Base-by-base conservation (phyloP, 768 basidiomycete genomes). In the Lentinula detonsa region DNA sequence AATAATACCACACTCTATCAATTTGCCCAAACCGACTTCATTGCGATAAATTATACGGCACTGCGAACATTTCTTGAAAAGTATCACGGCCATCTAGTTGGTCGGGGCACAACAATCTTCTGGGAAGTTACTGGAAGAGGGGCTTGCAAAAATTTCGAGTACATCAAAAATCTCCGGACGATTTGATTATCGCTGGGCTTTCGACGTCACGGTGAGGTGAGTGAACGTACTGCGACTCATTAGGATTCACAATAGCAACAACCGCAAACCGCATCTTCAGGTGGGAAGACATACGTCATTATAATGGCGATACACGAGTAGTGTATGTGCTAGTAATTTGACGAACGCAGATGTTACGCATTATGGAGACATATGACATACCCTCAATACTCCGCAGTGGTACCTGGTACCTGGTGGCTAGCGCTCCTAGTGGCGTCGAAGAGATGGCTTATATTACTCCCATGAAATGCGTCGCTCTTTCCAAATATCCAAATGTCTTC, bases 11-110 rank as follows among this genome's bases (percentile, higher is more conserved):
- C 81, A 7, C 72, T 94, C 13, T 95, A 93, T 73, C 83, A 80
- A 59, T 73, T 82, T 16, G 92, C 93, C 8, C 76, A 89, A 59
- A 90, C 91, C 53, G 81, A 90, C 50, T 96, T 98, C 66, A 84
- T 98, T 53, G 94, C 95, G 10, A 88, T 90, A 45, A 94, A 86
- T 71, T 93, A 95, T 65, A 90, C 88, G 4, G 85, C 93, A 40
- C 77, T 96, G 68, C 81, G 90, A 46, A 83, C 92, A 7, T 76
- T 96, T 35, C 74, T 98, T 55, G 87, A 86, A 11, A 97, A 98
- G 73, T 98, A 95, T 72, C 1, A 82, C 84, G 67, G 98, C 71
- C 97, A 99, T 2, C 70, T 98, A 69, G 85, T 98, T 18, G 76
- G 1, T 92, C 42, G 71, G 75, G 34, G 72, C 76, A 9, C 76